phyloP scores from a whole-genome alignment of 352 stramenopile species.

The Phytophthora capsici region DNA sequence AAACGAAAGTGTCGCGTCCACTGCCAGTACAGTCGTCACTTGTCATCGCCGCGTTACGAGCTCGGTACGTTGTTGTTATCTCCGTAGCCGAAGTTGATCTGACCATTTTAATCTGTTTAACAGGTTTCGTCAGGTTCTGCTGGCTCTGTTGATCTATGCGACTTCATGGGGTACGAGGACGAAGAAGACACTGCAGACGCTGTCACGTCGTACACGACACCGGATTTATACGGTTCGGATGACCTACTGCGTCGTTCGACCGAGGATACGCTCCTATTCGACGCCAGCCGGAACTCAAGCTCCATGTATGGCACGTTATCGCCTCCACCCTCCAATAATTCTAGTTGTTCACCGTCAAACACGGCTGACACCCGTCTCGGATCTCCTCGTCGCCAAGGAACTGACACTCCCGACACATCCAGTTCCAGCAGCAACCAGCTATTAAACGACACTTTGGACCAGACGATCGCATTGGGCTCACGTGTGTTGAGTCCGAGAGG shows the following conservation, averaged over 20 bases:
- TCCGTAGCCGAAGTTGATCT: neutral
- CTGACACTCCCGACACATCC: slow-evolving; percentile 13
- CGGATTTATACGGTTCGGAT: slow-evolving; percentile 41
- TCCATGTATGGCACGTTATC: slow-evolving; percentile 28
- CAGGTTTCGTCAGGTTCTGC: slow-evolving; percentile 38
- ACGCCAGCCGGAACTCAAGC: slow-evolving; percentile 8
- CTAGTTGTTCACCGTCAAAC: slow-evolving; percentile 20
- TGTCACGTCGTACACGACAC: slow-evolving; percentile 50
- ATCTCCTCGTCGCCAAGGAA: slow-evolving; percentile 22
- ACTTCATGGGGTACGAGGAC: slow-evolving; percentile 69
- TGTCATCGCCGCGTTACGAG: slow-evolving; percentile 63
- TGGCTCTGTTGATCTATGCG: slow-evolving; percentile 52
- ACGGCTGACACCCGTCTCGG: slow-evolving; percentile 18
- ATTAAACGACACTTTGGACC: slow-evolving; percentile 15
- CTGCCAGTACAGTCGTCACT: slow-evolving; percentile 56
- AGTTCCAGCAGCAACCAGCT: slow-evolving; percentile 28
- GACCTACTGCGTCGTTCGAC: slow-evolving; percentile 30
- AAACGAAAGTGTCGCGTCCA: slow-evolving; percentile 67
- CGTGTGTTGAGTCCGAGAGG: slow-evolving; percentile 25
- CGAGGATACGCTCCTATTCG: slow-evolving; percentile 33
- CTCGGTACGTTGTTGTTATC: slow-evolving; percentile 49
- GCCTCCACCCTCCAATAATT: slow-evolving; percentile 17
- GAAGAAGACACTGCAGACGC: slow-evolving; percentile 41
- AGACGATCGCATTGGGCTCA: neutral
- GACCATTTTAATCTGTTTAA: neutral